Conservation (phyloP, 257 asterid species). For the Ballota nigra region DNA sequence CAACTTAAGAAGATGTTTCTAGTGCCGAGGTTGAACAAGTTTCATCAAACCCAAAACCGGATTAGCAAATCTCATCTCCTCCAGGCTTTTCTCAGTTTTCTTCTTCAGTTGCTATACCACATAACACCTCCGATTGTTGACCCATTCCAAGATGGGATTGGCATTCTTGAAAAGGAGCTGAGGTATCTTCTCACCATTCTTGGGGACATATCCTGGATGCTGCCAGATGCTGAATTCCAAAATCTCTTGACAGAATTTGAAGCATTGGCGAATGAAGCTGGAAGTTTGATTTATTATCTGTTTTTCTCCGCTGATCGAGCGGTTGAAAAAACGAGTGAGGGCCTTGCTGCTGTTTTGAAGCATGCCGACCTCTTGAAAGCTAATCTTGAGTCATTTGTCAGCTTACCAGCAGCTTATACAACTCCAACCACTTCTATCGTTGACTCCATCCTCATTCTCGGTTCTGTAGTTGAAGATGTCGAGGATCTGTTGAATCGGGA, state of each 20-base stretch:
- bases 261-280: conserved; percentile 2
- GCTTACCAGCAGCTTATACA: background rate
- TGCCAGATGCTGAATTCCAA: background rate
- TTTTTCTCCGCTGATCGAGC: background rate
- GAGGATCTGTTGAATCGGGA: background rate
- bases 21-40: background rate
- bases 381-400: background rate
- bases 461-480: background rate
- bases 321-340: background rate
- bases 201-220: background rate
- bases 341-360: background rate
- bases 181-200: conserved; percentile 9
- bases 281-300: background rate
- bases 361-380: background rate
- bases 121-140: background rate
- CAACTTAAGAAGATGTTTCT: background rate
- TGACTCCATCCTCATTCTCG: background rate
- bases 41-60: background rate
- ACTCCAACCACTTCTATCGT: background rate
- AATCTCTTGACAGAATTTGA: background rate
- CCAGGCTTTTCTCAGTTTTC: background rate
- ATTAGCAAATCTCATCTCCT: background rate
- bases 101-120: background rate
- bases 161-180: background rate
- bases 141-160: background rate